Percentiles rank a stretch among this genome's conserved stretches.
phyloP scores from a whole-genome alignment of 2,329 filamentous ascomycete genomes.

The Coniosporium tulheliwenetii region DNA sequence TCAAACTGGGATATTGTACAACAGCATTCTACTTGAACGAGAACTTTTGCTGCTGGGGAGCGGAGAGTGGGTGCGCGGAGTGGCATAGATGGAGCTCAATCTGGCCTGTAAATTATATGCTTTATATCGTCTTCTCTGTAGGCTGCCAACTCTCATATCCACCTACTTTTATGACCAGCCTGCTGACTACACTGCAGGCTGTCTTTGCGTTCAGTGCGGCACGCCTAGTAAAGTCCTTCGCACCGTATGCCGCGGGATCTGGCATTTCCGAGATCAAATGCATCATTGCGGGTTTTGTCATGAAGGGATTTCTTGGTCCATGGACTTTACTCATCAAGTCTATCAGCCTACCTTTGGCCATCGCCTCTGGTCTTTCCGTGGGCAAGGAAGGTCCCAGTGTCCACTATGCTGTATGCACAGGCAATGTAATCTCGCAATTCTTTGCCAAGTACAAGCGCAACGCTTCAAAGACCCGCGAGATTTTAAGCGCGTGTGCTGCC shows the following conservation, averaged over 20 bases:
- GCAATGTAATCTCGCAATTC: conserved; percentile 85
- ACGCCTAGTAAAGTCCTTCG: conserved; percentile 74
- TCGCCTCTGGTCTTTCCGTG: conserved; percentile 84
- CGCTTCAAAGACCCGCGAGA: conserved; percentile 87
- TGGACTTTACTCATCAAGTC: conserved; percentile 93
- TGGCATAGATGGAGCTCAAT: conserved; percentile 84
- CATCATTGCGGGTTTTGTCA: conserved; percentile 96
- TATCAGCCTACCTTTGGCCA: conserved; percentile 75
- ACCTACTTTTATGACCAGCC: background rate
- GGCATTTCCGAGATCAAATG: conserved; percentile 99
- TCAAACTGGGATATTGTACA: conserved; percentile 90
- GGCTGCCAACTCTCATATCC: background rate
- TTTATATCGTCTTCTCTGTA: conserved; percentile 79
- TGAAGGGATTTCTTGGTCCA: conserved; percentile 92
- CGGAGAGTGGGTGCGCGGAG: conserved; percentile 72
- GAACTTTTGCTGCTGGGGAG: conserved; percentile 95
- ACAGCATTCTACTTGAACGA: conserved; percentile 96
- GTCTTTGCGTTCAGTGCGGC: conserved; percentile 72
- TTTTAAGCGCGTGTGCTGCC: conserved; percentile 84
- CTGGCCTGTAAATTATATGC: conserved; percentile 62
- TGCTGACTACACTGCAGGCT: conserved; percentile 28
- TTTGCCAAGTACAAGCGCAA: conserved; percentile 88
- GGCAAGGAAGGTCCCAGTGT: conserved; percentile 97
- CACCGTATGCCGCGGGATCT: conserved; percentile 89
- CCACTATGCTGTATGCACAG: conserved; percentile 96